A percentile compares a stretch with the other conserved stretches of the same genome.
These are phyloP conservation scores for Fusarium odoratissimum DNA, from an alignment of 2,329 filamentous ascomycete species.

Conservation along the genomic window DNA sequence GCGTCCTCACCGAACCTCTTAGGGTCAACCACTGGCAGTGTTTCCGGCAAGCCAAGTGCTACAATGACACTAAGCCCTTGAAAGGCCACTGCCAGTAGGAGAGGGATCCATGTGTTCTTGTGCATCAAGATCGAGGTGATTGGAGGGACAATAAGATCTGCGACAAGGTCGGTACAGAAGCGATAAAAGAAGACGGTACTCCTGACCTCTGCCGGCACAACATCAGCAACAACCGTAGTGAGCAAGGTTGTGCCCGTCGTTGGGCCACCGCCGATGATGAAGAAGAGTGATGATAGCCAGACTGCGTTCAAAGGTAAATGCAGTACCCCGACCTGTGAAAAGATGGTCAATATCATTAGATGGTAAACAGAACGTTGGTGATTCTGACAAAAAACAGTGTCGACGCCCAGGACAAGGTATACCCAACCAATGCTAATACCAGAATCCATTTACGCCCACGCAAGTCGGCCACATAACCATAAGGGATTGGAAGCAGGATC, in stretches of 20 bases:
- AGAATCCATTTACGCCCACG: conserved; percentile 2
- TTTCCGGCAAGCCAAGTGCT: not conserved
- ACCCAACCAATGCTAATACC: not conserved
- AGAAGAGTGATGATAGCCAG: conserved; percentile 1
- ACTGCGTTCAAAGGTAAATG: not conserved
- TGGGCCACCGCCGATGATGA: conserved; percentile 1
- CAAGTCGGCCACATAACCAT: not conserved
- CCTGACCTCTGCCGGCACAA: not conserved
- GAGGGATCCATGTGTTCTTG: conserved; percentile 5
- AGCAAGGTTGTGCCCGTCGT: conserved; percentile 6
- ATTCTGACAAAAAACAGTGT: not conserved
- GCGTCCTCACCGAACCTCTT: not conserved
- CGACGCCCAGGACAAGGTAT: conserved; percentile 1
- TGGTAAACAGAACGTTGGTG: not conserved
- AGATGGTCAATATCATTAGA: not conserved
- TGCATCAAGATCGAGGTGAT: not conserved
- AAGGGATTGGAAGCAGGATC: not conserved
- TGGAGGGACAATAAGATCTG: conserved; percentile 1
- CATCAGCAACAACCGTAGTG: conserved; percentile 3
- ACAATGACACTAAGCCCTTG: conserved; percentile 1
- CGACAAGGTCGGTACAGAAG: conserved; percentile 2
- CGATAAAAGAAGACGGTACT: conserved; percentile 5
- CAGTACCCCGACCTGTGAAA: not conserved
- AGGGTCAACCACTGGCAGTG: not conserved
- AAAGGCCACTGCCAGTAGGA: not conserved